Conservation (phyloP, 2,329 filamentous ascomycete species). For the Purpureocillium takamizusanense region DNA sequence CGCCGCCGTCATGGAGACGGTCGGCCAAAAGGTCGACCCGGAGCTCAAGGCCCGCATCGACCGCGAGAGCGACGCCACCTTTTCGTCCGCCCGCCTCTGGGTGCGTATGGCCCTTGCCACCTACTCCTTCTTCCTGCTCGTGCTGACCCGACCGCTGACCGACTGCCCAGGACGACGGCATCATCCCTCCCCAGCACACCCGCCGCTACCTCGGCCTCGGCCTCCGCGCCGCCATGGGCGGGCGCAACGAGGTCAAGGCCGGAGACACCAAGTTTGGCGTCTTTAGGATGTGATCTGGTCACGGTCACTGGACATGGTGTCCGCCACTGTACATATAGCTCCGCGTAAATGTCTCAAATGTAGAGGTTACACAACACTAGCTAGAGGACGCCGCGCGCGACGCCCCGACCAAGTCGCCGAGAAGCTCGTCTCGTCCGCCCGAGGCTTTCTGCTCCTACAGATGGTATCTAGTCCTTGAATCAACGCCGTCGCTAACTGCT, state of each 20-base stretch:
- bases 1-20: constrained; percentile 86
- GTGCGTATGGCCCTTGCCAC: constrained; percentile 31
- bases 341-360: not conserved
- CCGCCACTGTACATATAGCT: constrained; percentile 1
- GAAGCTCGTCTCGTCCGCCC: no score
- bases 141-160: not conserved
- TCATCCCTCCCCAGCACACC: constrained; percentile 72
- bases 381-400: no score
- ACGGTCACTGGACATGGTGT: no score
- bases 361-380: no score
- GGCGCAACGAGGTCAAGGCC: constrained; percentile 50
- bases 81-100: constrained; percentile 84
- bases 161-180: constrained; percentile 56
- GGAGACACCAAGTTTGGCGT: constrained; percentile 67
- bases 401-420: no score
- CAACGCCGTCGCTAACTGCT: constrained; percentile 21
- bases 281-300: constrained; percentile 61
- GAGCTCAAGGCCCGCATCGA: constrained; percentile 80
- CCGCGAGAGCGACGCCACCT: constrained; percentile 78
- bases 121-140: not conserved
- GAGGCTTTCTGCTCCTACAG: constrained; percentile 5
- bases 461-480: constrained; percentile 13
- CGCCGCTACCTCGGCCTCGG: constrained; percentile 63
- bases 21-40: constrained; percentile 75
- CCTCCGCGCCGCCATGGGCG: constrained; percentile 62